Evolutionary conservation across 192 early-diverging fungal genomes (phyloP).

Genomic region (Pecoramyces ruminantium): DNA sequence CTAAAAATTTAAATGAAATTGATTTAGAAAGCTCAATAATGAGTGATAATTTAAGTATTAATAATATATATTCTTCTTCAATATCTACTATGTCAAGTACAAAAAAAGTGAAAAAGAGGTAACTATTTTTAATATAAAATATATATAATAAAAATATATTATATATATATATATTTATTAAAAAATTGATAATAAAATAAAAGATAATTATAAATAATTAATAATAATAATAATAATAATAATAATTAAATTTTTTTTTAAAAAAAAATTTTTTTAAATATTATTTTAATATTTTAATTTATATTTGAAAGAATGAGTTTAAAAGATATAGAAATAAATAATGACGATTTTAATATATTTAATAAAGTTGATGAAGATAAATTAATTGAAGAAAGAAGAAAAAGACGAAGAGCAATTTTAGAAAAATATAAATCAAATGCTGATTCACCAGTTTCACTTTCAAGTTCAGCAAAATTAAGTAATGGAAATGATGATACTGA

Average conservation of each 20-base stretch:
- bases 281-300: no score
- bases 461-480: neutral
- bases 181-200: no score
- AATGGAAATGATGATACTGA: neutral
- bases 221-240: no score
- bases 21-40: neutral
- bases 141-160: no score
- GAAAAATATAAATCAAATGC: conserved; percentile 35
- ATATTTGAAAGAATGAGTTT: neutral
- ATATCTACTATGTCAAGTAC: neutral
- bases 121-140: neutral
- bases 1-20: neutral
- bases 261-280: no score
- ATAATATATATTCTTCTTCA: neutral
- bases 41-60: neutral
- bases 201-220: no score
- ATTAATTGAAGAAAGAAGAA: conserved; percentile 70
- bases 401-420: conserved; percentile 56
- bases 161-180: no score
- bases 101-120: neutral
- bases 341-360: neutral
- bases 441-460: neutral
- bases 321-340: neutral
- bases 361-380: conserved; percentile 57
- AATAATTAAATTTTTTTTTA: no score